These are phyloP conservation scores for Hondaea fermentalgiana DNA, from an alignment of 108 stramenopile species.

Conservation along the genomic window DNA sequence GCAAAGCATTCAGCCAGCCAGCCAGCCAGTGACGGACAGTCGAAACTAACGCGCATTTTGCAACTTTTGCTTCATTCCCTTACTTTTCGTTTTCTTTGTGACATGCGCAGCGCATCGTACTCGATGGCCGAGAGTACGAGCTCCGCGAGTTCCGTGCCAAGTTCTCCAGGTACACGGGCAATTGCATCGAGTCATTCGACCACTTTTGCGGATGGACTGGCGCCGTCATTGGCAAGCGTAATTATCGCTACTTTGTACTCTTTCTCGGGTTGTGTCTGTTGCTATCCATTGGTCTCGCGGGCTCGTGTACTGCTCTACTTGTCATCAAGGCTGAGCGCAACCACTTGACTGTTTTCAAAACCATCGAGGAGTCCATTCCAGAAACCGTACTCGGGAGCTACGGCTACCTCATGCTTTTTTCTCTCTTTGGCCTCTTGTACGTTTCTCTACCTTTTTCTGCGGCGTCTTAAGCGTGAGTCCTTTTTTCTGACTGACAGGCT, in stretches of 20 bases:
- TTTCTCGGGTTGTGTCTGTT: background rate
- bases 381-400: background rate
- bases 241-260: background rate
- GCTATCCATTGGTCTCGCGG: background rate
- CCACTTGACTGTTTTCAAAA: background rate
- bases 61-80: too few species aligned
- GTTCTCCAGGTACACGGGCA: background rate
- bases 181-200: conserved; percentile 7
- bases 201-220: conserved; percentile 1
- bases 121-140: conserved; percentile 3
- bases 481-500: background rate
- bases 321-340: background rate
- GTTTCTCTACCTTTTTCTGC: background rate
- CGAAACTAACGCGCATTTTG: too few species aligned
- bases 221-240: background rate
- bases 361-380: background rate
- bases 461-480: background rate
- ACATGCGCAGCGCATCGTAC: background rate
- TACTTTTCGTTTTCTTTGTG: too few species aligned
- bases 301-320: background rate
- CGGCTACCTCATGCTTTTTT: background rate
- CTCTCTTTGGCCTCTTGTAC: background rate
- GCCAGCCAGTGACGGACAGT: too few species aligned
- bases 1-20: too few species aligned
- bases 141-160: background rate